Conservation (phyloP, 257 asterid species). For the Penstemon barbatus region DNA sequence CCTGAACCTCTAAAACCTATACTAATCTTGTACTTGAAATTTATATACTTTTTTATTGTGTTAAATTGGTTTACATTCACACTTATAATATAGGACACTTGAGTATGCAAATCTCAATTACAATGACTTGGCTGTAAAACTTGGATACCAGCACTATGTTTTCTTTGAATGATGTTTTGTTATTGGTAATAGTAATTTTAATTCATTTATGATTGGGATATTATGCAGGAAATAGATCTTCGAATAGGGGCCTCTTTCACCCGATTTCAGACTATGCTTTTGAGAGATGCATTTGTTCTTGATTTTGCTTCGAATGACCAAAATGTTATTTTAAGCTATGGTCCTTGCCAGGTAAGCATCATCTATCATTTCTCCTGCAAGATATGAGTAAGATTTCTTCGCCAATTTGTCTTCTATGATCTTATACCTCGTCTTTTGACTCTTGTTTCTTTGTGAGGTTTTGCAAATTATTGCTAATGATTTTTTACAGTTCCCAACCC, state of each 20-base stretch:
- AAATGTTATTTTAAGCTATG: conserved; percentile 81
- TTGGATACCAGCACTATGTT: too few relatives aligned
- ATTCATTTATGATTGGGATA: conserved; percentile 20
- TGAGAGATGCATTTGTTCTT: conserved; percentile 82
- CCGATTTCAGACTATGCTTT: conserved; percentile 91
- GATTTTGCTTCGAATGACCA: conserved; percentile 66
- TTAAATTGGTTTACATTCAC: conserved; percentile 13
- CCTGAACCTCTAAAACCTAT: background rate
- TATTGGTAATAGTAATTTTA: conserved; percentile 17
- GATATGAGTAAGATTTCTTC: conserved; percentile 11
- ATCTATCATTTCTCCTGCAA: conserved; percentile 18
- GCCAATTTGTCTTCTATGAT: background rate
- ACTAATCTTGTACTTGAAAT: background rate
- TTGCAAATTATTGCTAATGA: conserved; percentile 21
- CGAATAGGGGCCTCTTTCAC: conserved; percentile 98
- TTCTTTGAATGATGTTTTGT: conserved; percentile 9
- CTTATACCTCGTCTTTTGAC: conserved; percentile 9
- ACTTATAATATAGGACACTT: background rate
- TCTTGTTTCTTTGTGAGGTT: conserved; percentile 18
- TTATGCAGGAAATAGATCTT: conserved; percentile 93
- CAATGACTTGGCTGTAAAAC: conserved; percentile 21
- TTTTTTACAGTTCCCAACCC: conserved; percentile 83
- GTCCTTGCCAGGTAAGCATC: conserved; percentile 92
- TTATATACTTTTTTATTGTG: conserved; percentile 7
- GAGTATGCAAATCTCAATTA: background rate